Evolutionary conservation across 768 basidiomycete genomes (phyloP), one percentile per base, ranked within the genome.

Genomic region (Macrolepiota dolichaula): DNA sequence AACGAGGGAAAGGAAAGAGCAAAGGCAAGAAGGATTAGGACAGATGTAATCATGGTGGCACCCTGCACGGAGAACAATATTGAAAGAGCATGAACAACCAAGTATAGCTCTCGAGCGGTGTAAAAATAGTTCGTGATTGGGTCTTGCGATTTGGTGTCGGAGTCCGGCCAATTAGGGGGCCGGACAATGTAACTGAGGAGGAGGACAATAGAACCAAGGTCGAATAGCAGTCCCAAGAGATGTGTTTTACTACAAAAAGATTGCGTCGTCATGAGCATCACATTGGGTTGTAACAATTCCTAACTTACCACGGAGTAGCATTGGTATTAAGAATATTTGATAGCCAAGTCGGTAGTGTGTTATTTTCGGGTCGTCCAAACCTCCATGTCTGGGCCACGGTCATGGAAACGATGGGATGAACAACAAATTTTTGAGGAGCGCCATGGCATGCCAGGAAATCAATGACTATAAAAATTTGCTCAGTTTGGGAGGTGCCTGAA

Each of bases 171-270:
- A 37, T 47, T 54, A 4, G 52, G 59, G 10, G 59, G 59, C 10
- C 53, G 52, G 12, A 61, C 38, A n/a, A 55, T 44, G 37, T 55
- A 61, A 19, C 42, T 54, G 11, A 61, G 29, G 24, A 61, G 59
- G 38, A 55, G 44, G 24, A 61, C 1, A 13, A 38, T 0, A 22
- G 35, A 55, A 36, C 42, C 53, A 38, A 66, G 54, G 49, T 66
- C 63, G 22, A 75, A 65, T 10, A 73, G 38, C 27, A 80, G 65
- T 24, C 84, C 81, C 12, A 82, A 59, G 36, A 74, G 63, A 70
- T 85, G 82, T 24, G 78, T 52, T 24, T 77, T 74, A 11, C 83
- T 85, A 15, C 19, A n/a, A n/a, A n/a, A n/a, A n/a, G 17, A 2
- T 35, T 24, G 49, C 53, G 59, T 49, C 44, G 49, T 53, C 10